A percentile compares a stretch with the other conserved stretches of the same genome.
Conservation (phyloP, 2,329 filamentous ascomycete genomes). For the Neoarthrinium moseri region DNA sequence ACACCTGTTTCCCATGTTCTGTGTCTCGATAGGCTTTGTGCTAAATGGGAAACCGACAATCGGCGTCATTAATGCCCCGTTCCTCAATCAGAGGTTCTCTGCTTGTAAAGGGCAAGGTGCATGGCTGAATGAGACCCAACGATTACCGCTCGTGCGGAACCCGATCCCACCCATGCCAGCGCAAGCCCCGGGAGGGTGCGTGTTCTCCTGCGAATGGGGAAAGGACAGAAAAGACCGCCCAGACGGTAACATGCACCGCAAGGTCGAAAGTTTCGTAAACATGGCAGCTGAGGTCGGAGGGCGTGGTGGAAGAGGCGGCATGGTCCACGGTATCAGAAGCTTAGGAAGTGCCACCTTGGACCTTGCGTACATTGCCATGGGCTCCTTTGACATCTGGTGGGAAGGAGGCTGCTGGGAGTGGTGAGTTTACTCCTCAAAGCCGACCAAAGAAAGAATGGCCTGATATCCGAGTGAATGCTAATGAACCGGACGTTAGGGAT, state of each 20-base stretch:
- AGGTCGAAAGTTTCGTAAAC: slow-evolving; percentile 73
- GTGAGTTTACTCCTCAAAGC: slow-evolving; percentile 30
- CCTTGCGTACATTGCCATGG: slow-evolving; percentile 73
- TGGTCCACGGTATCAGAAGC: slow-evolving; percentile 76
- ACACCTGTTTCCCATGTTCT: slow-evolving; percentile 79
- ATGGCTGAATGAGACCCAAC: slow-evolving; percentile 65
- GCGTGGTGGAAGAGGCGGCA: slow-evolving; percentile 66
- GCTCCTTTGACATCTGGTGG: slow-evolving; percentile 79
- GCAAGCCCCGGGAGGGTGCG: slow-evolving; percentile 65
- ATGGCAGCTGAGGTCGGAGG: slow-evolving; percentile 68
- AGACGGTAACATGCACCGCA: slow-evolving; percentile 68
- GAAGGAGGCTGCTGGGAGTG: slow-evolving; percentile 82
- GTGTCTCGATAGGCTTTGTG: slow-evolving; percentile 72
- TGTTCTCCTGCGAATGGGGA: slow-evolving; percentile 77
- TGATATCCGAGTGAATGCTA: neutral
- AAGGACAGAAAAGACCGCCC: slow-evolving; percentile 68
- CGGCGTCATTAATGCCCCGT: slow-evolving; percentile 71
- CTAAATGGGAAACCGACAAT: slow-evolving; percentile 59
- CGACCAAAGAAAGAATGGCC: slow-evolving; percentile 26
- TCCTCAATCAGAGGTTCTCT: slow-evolving; percentile 68
- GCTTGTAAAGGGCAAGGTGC: slow-evolving; percentile 65
- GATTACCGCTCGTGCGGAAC: slow-evolving; percentile 61
- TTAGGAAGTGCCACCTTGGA: slow-evolving; percentile 73
- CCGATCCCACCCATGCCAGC: slow-evolving; percentile 62
- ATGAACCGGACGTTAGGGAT: slow-evolving; percentile 41